phyloP scores from a whole-genome alignment of 1,139 yeast genomes.

The Yamadazyma sp. region DNA sequence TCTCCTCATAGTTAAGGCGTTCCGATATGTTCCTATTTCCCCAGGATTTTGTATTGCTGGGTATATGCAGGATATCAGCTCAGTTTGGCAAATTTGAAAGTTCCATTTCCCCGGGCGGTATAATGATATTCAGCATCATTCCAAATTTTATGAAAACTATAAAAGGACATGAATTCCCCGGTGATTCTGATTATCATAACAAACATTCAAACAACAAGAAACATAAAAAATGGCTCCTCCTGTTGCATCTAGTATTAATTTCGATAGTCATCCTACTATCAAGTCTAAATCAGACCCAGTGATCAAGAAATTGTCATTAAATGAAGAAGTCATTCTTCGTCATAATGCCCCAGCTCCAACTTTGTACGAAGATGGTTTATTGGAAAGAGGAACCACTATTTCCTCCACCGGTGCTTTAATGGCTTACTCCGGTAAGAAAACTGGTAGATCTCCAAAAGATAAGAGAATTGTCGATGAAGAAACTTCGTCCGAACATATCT shows the following conservation, averaged over 20 bases:
- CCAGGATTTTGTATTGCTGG: slow-evolving; percentile 7
- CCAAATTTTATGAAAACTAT: neutral
- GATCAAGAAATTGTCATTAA: slow-evolving; percentile 44
- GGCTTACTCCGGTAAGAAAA: slow-evolving; percentile 94
- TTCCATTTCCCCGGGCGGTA: slow-evolving; percentile 10
- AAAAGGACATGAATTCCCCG: slow-evolving; percentile 4
- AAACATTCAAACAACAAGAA: slow-evolving; percentile 4
- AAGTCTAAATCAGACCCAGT: slow-evolving; percentile 44
- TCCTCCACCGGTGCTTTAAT: slow-evolving; percentile 93
- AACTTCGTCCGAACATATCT: slow-evolving; percentile 76
- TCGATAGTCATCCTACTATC: slow-evolving; percentile 44
- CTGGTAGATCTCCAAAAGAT: slow-evolving; percentile 98
- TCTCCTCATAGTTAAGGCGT: neutral
- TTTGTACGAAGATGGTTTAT: slow-evolving; percentile 90
- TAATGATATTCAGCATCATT: neutral
- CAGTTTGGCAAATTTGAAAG: too few relatives aligned
- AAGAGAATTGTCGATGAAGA: slow-evolving; percentile 96
- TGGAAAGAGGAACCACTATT: slow-evolving; percentile 88
- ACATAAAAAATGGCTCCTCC: slow-evolving; percentile 45
- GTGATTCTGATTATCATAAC: neutral
- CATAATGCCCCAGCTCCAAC: slow-evolving; percentile 95
- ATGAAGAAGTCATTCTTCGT: slow-evolving; percentile 53
- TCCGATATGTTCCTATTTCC: slow-evolving; percentile 10
- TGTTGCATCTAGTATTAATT: slow-evolving; percentile 47
- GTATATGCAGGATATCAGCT: slow-evolving; percentile 5